Conservation (phyloP, 176 grass and related monocot genomes). For the Phragmites australis region DNA sequence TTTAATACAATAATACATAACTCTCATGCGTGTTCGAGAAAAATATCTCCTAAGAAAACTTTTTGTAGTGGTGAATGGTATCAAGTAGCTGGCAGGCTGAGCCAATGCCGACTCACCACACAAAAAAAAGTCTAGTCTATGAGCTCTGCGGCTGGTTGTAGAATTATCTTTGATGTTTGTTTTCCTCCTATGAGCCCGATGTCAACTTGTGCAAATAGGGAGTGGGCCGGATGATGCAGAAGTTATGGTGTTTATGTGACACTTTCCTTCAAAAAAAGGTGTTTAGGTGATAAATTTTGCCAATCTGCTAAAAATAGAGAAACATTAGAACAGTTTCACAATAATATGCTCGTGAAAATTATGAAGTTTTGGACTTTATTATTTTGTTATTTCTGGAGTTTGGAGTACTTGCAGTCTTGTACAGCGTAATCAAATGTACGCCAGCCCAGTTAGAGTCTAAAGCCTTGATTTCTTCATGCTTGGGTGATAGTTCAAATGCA, state of each 20-base stretch:
- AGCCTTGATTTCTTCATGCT: too few relatives aligned
- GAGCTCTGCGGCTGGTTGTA: neutral
- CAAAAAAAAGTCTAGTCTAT: neutral
- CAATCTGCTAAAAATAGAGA: conserved; percentile 24
- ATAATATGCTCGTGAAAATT: too few relatives aligned
- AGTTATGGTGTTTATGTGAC: neutral
- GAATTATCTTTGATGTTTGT: conserved; percentile 23
- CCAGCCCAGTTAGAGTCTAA: too few relatives aligned
- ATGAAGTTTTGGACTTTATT: too few relatives aligned
- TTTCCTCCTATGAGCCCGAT: neutral
- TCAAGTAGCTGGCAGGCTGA: neutral
- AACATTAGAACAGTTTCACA: too few relatives aligned
- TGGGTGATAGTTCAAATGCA: too few relatives aligned
- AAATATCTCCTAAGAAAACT: neutral
- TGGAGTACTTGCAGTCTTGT: too few relatives aligned
- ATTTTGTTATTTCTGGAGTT: too few relatives aligned
- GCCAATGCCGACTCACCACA: too few relatives aligned
- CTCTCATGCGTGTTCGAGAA: too few relatives aligned
- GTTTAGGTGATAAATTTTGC: neutral
- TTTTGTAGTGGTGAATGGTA: neutral
- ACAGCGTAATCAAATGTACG: too few relatives aligned
- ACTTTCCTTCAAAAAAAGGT: neutral
- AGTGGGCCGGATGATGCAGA: neutral
- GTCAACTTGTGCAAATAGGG: conserved; percentile 7
- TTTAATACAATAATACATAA: too few relatives aligned